Conservation (phyloP, 139 green algal genomes). For the Coelastrella sp. region DNA sequence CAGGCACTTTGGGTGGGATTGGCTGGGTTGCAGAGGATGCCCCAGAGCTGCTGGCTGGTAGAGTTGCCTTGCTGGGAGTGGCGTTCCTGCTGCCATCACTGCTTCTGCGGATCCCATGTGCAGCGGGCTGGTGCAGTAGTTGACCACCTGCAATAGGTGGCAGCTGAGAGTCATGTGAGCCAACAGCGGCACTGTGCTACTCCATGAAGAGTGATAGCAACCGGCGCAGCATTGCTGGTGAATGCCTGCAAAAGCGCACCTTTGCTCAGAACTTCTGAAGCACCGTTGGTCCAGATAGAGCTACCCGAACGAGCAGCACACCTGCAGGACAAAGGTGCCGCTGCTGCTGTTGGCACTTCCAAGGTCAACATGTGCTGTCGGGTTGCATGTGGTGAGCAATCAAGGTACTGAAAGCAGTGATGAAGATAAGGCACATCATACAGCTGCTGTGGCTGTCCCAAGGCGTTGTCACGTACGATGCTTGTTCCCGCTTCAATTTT, state of each 20-base stretch:
- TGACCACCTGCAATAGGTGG: neutral
- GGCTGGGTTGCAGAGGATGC: neutral
- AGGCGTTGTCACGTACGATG: neutral
- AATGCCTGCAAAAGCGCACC: neutral
- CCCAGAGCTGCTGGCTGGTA: neutral
- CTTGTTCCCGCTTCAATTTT: neutral
- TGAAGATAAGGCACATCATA: neutral
- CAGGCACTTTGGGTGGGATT: neutral
- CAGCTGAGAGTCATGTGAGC: neutral
- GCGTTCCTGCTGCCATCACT: constrained; percentile 1
- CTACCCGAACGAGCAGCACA: neutral
- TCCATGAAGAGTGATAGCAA: neutral
- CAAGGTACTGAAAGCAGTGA: neutral
- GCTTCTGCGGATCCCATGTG: neutral
- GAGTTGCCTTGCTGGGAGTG: neutral
- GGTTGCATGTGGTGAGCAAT: neutral
- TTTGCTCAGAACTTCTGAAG: neutral
- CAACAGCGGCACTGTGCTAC: neutral
- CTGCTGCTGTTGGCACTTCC: neutral
- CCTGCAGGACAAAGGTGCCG: neutral
- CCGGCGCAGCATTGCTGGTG: neutral
- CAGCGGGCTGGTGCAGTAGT: neutral
- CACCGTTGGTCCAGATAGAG: constrained; percentile 6
- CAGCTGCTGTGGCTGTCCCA: neutral
- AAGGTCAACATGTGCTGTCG: neutral